Evolutionary conservation across 140 eudicot genomes (phyloP).

Genomic region (Flaveria floridana): DNA sequence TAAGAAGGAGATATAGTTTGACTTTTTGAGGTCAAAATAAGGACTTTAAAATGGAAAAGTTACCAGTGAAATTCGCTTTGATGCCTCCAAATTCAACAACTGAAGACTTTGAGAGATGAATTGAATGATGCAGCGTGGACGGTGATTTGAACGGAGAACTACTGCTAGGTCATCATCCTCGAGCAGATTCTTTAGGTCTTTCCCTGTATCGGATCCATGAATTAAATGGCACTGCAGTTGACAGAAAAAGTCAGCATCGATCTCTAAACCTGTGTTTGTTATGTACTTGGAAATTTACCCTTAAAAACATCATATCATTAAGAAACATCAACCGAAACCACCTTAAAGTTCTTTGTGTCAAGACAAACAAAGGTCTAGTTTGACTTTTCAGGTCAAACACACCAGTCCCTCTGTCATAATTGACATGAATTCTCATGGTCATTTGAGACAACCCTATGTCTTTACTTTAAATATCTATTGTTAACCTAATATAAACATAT

Average conservation of each 20-base stretch:
- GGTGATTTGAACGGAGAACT: conserved; percentile 74
- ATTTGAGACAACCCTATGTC: background rate
- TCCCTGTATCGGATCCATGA: conserved; percentile 66
- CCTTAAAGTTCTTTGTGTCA: background rate
- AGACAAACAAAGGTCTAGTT: conserved; percentile 1
- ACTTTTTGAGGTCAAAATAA: conserved; percentile 10
- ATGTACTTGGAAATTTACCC: background rate
- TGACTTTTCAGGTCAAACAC: conserved; percentile 5
- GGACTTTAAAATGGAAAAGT: conserved; percentile 22
- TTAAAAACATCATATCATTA: background rate
- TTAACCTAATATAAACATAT: background rate
- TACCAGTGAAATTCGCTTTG: conserved; percentile 63
- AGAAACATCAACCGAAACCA: background rate
- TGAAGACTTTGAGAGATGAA: conserved; percentile 86
- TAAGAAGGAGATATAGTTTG: background rate
- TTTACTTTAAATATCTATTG: too few species aligned
- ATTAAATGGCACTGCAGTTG: conserved; percentile 84
- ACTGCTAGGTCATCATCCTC: conserved; percentile 73
- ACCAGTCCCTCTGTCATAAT: background rate
- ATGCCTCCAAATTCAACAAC: conserved; percentile 62
- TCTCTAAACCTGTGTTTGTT: background rate
- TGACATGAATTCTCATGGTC: background rate
- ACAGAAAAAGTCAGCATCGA: conserved; percentile 29
- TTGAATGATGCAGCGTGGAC: conserved; percentile 89
- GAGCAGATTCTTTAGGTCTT: conserved; percentile 63